Evolutionary conservation across 2,329 filamentous ascomycete species (phyloP).

Genomic region (Colletotrichum truncatum): DNA sequence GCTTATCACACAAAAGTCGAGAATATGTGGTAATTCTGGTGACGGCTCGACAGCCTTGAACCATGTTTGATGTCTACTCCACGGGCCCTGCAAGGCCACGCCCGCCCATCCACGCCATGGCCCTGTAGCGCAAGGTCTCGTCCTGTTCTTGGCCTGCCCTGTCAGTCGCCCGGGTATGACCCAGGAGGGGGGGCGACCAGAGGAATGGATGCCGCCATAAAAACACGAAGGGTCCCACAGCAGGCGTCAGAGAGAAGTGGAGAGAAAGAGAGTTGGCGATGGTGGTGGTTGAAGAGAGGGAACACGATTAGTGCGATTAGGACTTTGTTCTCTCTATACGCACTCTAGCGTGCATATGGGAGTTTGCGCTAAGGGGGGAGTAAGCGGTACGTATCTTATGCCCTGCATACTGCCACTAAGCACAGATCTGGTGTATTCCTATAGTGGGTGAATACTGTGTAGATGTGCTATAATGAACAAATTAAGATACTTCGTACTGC

Average conservation of each 20-base stretch:
- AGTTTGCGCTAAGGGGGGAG: too few species aligned
- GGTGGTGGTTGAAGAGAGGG: not conserved
- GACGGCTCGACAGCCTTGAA: not conserved
- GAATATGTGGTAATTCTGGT: not conserved
- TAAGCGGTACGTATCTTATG: too few species aligned
- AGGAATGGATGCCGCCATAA: too few species aligned
- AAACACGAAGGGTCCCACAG: conserved; percentile 26
- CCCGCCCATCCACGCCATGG: not conserved
- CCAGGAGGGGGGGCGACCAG: not conserved
- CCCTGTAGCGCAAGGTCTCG: conserved; percentile 8
- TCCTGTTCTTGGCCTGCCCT: not conserved
- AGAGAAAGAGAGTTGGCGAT: conserved; percentile 10
- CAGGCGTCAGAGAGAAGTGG: conserved; percentile 28
- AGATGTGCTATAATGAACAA: too few species aligned
- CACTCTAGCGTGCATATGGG: too few species aligned
- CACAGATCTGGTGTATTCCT: too few species aligned
- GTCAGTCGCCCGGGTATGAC: not conserved
- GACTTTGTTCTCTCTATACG: too few species aligned
- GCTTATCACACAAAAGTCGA: conserved; percentile 13
- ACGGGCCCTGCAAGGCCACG: not conserved
- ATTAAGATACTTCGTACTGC: too few species aligned
- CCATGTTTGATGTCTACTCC: not conserved
- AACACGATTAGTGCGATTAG: too few species aligned
- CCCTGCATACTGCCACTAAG: too few species aligned
- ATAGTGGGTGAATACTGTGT: too few species aligned